Conservation (phyloP, 2,329 filamentous ascomycete genomes). For the Magnaporthiopsis poae region DNA sequence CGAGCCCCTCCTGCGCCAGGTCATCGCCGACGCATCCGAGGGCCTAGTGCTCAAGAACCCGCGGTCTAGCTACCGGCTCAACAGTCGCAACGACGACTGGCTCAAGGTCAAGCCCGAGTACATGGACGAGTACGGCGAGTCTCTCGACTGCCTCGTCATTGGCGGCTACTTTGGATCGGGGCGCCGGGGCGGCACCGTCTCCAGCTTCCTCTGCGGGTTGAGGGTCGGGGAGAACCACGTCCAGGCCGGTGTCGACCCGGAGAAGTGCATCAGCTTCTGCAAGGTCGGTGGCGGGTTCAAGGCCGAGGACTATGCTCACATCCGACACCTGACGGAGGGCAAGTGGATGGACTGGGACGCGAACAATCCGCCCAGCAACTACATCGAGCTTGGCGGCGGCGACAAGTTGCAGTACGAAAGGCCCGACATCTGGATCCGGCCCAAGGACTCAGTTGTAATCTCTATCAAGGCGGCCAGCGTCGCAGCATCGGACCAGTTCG, state of each 20-base stretch:
- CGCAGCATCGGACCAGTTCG: constrained; percentile 65
- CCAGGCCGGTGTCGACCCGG: constrained; percentile 46
- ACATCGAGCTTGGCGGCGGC: constrained; percentile 72
- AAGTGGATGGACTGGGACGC: constrained; percentile 85
- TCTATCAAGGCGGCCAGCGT: constrained; percentile 82
- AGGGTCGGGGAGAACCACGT: constrained; percentile 62
- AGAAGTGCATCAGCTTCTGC: constrained; percentile 88
- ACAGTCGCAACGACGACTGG: constrained; percentile 90
- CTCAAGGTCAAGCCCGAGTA: constrained; percentile 98
- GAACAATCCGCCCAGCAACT: constrained; percentile 64
- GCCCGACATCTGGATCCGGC: constrained; percentile 89
- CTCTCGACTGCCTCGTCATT: constrained; percentile 78
- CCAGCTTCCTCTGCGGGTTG: constrained; percentile 84
- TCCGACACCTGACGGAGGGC: constrained; percentile 74
- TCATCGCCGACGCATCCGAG: constrained; percentile 79
- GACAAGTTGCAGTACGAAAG: constrained; percentile 60
- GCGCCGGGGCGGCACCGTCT: constrained; percentile 67
- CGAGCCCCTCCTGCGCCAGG: constrained; percentile 67
- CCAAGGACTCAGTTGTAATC: constrained; percentile 76
- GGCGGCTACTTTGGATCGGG: constrained; percentile 91
- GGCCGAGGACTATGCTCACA: constrained; percentile 71
- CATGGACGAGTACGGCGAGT: constrained; percentile 92
- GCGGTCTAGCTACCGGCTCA: constrained; percentile 72
- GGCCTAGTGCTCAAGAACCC: constrained; percentile 92
- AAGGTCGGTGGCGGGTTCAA: constrained; percentile 93